phyloP scores from a whole-genome alignment of 306 rosid genomes.

The Pachyrhizus erosus region DNA sequence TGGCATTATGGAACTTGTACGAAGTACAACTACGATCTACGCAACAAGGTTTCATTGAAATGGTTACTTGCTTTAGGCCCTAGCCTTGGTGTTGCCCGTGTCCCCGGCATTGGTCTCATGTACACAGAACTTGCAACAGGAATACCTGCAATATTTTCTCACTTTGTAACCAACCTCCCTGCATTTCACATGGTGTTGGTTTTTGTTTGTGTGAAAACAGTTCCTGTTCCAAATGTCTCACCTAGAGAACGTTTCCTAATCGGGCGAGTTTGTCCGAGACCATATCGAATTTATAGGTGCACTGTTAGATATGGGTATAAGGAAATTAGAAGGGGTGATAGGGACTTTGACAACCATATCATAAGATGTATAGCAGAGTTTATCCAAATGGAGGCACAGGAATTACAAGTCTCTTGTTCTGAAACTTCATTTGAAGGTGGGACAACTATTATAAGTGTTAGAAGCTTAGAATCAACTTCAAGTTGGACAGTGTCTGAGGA shows the following conservation, averaged over 20 bases:
- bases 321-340: slow-evolving; percentile 74
- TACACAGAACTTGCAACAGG: slow-evolving; percentile 86
- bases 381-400: slow-evolving; percentile 82
- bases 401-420: slow-evolving; percentile 62
- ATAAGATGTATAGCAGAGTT: slow-evolving; percentile 79
- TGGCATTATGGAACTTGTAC: slow-evolving; percentile 81
- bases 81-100: slow-evolving; percentile 89
- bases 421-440: slow-evolving; percentile 70
- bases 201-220: slow-evolving; percentile 84
- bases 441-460: slow-evolving; percentile 77
- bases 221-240: slow-evolving; percentile 81
- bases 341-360: slow-evolving; percentile 78
- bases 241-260: slow-evolving; percentile 85
- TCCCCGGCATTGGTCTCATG: slow-evolving; percentile 92
- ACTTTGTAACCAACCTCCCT: slow-evolving; percentile 89
- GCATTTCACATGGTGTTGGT: slow-evolving; percentile 88
- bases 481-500: slow-evolving; percentile 53
- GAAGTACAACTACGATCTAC: slow-evolving; percentile 76
- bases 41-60: slow-evolving; percentile 81
- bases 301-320: slow-evolving; percentile 84
- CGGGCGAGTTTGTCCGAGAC: slow-evolving; percentile 80
- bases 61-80: slow-evolving; percentile 88
- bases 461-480: slow-evolving; percentile 57
- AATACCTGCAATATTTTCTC: slow-evolving; percentile 85
- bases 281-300: slow-evolving; percentile 85